Percentiles rank a stretch among this genome's conserved stretches.
These are phyloP conservation scores for Misopates orontium DNA, from an alignment of 257 asterid genomes.

Conservation along the genomic window DNA sequence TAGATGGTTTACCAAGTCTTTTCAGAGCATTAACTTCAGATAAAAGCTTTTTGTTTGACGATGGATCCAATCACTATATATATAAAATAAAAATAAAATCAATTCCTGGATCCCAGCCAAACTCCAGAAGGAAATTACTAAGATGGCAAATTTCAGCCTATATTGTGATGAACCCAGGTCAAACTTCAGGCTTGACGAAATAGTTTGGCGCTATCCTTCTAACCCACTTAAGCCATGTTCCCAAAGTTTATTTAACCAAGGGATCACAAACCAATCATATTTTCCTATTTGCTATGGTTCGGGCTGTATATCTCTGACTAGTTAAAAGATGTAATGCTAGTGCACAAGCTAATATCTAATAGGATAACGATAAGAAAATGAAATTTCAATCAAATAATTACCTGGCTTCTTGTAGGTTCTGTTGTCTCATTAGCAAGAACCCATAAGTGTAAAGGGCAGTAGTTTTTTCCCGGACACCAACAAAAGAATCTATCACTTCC, in stretches of 20 bases:
- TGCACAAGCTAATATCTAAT: conserved; percentile 21
- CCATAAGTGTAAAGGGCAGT: conserved; percentile 76
- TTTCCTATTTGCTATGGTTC: background rate
- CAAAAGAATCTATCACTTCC: conserved; percentile 74
- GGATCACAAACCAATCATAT: background rate
- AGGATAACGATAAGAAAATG: conserved; percentile 11
- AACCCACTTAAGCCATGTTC: conserved; percentile 9
- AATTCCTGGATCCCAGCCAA: background rate
- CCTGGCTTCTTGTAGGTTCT: conserved; percentile 96
- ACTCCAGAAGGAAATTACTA: background rate
- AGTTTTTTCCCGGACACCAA: conserved; percentile 91
- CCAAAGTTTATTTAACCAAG: background rate
- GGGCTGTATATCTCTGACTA: background rate
- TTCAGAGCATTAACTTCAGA: too few relatives aligned
- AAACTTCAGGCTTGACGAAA: background rate
- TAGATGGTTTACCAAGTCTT: too few relatives aligned
- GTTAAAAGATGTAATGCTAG: conserved; percentile 1
- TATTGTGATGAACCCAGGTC: background rate
- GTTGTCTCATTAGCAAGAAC: conserved; percentile 84
- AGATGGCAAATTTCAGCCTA: background rate
- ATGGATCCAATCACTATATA: too few relatives aligned
- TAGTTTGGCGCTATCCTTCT: background rate
- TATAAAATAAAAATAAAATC: too few relatives aligned
- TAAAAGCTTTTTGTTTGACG: too few relatives aligned
- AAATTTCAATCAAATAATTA: conserved; percentile 23